Percentiles rank a stretch among this genome's conserved stretches.
Conservation (phyloP, 495 filamentous ascomycete genomes). For the Lichenothelia convexa region DNA sequence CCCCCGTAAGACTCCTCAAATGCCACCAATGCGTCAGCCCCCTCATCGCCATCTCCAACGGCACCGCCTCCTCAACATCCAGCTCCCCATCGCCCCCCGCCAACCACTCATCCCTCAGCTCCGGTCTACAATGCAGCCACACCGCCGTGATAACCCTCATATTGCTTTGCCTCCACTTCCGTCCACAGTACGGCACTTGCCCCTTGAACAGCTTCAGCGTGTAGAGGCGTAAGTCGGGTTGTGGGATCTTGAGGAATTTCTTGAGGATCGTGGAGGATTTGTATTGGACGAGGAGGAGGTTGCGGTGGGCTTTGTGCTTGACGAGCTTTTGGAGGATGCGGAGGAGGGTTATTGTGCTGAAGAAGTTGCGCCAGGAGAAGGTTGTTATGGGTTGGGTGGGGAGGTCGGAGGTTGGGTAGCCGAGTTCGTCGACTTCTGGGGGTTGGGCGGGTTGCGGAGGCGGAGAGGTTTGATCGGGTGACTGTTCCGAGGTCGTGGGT, state of each 20-base stretch:
- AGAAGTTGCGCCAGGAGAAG: conserved; percentile 89
- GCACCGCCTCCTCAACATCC: conserved; percentile 80
- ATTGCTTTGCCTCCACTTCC: conserved; percentile 94
- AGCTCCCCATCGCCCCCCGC: conserved; percentile 77
- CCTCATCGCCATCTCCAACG: conserved; percentile 73
- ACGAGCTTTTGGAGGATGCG: conserved; percentile 95
- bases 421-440: conserved; percentile 78
- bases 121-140: conserved; percentile 79
- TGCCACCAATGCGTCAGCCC: conserved; percentile 88
- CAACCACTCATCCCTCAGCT: conserved; percentile 90
- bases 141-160: conserved; percentile 98
- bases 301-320: conserved; percentile 83
- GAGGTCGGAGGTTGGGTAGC: conserved; percentile 38
- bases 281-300: conserved; percentile 82
- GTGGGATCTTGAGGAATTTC: conserved; percentile 77
- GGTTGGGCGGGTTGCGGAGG: conserved; percentile 19
- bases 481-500: no score
- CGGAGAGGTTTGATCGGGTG: conserved; percentile 33
- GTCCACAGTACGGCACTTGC: conserved; percentile 91
- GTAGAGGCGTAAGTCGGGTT: conserved; percentile 72
- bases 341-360: conserved; percentile 79
- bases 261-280: conserved; percentile 78
- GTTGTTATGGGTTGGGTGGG: conserved; percentile 70
- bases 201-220: conserved; percentile 96
- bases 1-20: no score